Percentiles rank a stretch among this genome's conserved stretches.
phyloP scores from a whole-genome alignment of 2,329 filamentous ascomycete genomes.

The Ophiostoma himal-ulmi region DNA sequence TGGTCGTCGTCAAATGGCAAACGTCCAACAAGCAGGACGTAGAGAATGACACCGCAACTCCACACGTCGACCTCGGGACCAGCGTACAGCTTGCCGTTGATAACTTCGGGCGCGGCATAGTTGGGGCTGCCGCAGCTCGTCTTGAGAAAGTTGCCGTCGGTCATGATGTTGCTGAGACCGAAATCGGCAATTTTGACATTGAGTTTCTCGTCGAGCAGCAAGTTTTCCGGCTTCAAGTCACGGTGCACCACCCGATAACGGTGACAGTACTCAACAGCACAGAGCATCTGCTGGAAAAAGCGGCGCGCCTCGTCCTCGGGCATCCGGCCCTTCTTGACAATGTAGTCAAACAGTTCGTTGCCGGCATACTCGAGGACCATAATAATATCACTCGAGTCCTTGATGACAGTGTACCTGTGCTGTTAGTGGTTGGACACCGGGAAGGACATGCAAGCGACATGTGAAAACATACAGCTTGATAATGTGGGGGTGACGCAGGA shows the following conservation, averaged over 20 bases:
- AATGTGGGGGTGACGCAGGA: conserved; percentile 93
- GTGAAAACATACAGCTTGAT: conserved; percentile 75
- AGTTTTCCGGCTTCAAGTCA: conserved; percentile 94
- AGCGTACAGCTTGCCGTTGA: conserved; percentile 94
- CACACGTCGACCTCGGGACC: conserved; percentile 97
- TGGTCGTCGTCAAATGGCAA: conserved; percentile 98
- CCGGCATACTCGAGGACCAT: conserved; percentile 99
- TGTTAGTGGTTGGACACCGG: not conserved
- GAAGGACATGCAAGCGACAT: not conserved
- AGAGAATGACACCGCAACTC: conserved; percentile 91
- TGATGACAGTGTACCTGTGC: conserved; percentile 86
- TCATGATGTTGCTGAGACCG: conserved; percentile 99
- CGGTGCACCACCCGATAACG: conserved; percentile 98
- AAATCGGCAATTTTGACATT: conserved; percentile 99
- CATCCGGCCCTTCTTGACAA: conserved; percentile 89
- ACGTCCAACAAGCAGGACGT: conserved; percentile 72
- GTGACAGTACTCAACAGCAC: conserved; percentile 97
- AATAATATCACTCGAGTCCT: conserved; percentile 88
- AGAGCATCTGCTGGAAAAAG: conserved; percentile 99
- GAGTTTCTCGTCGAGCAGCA: conserved; percentile 87
- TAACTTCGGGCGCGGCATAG: conserved; percentile 95
- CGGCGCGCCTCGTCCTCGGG: conserved; percentile 87
- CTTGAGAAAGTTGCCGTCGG: conserved; percentile 97
- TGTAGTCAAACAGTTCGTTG: conserved; percentile 95
- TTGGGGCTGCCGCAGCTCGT: conserved; percentile 98